Evolutionary conservation across 2,329 filamentous ascomycete genomes (phyloP), one percentile per base, ranked within the genome.

Genomic region (Aspergillus pseudoviridinutans): DNA sequence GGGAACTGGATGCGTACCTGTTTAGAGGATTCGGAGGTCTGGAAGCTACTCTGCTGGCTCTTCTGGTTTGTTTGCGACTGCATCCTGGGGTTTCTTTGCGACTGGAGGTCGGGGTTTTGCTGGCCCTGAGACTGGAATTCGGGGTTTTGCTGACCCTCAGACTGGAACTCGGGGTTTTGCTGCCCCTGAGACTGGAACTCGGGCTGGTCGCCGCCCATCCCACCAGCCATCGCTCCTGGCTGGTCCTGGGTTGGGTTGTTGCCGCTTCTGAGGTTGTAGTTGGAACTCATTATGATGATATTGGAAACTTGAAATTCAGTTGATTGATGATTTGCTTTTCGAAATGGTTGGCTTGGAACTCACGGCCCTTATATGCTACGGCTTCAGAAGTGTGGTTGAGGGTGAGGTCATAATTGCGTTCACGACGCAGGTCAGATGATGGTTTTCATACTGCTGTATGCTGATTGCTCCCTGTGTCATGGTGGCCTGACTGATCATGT

Each of bases 241-340:
- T 82, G 78, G 10, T 79, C 78, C 54, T 75, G 74, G 59, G 78
- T 69, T 7, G 73, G 71, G 68, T 76, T 76, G 66, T 69, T 68
- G 60, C 75, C 76, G 61, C 76, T 76, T 58, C 70, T 72, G 41
- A 74, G 74, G 62, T 77, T 76, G 53, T 64, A 49, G 58, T 64
- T 69, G 27, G 61, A 55, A 49, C 57, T 53, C 63, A 65, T 65
- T 17, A 20, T 55, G 53, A 51, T n/a, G 24, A 12, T 42, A 3
- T 12, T 25, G 9, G 49, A 32, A 20, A 38, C 42, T 8, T 14
- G 32, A 46, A 8, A 20, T 12, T 17, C 32, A 46, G n/a, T 20
- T 46, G 42, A 46, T 10, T 9, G 3, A 10, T 46, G 42, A 24
- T 47, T 47, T 24, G 22, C 3, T 6, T 24, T 25, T 14, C 12